Conservation (phyloP, 192 early-diverging fungal species). For the Backusella luteola region DNA sequence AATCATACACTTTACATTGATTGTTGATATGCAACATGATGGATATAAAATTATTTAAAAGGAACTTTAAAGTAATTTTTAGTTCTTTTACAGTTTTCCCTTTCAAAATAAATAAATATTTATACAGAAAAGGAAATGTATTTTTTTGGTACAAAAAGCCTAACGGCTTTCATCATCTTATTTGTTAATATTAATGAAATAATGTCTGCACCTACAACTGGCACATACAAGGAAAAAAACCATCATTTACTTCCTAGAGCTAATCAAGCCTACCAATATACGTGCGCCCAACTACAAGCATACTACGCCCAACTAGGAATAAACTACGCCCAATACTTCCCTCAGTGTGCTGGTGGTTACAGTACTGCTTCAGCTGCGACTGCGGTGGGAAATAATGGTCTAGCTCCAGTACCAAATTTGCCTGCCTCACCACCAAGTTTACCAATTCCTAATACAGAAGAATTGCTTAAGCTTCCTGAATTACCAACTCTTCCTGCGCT, state of each 20-base stretch:
- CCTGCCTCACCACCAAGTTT: background rate
- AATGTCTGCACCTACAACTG: background rate
- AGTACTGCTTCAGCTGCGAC: background rate
- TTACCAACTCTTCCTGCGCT: background rate
- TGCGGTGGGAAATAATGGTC: no score
- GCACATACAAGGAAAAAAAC: background rate
- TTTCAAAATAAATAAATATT: background rate
- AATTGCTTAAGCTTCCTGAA: background rate
- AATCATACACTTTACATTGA: background rate
- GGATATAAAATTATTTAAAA: background rate
- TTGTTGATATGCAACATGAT: background rate
- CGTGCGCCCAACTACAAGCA: background rate
- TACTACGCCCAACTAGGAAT: background rate
- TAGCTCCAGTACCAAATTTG: background rate
- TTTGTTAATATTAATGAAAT: background rate
- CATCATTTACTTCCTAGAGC: background rate
- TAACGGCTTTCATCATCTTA: background rate
- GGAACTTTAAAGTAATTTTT: background rate
- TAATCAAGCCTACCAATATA: background rate
- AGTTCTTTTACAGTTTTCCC: background rate
- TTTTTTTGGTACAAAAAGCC: background rate
- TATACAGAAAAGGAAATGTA: background rate
- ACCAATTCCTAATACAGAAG: background rate
- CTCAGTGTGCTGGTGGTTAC: background rate
- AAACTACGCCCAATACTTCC: background rate